phyloP scores from a whole-genome alignment of 257 asterid species.

The Solanum tacnaense region DNA sequence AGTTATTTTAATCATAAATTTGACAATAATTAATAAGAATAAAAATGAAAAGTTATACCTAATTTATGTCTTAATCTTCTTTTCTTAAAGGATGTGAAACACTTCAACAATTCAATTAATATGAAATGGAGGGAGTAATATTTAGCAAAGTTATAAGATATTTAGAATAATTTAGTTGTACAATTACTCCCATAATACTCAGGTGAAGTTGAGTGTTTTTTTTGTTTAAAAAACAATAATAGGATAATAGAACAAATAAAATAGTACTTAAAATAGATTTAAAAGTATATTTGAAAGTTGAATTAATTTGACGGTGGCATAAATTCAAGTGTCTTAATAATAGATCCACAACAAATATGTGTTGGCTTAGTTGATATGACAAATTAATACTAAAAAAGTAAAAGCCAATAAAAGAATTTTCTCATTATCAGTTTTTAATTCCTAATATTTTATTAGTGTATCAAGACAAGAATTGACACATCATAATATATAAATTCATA shows the following conservation, averaged over 20 bases:
- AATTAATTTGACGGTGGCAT: background rate
- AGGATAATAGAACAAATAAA: background rate
- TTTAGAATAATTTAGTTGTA: background rate
- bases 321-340: background rate
- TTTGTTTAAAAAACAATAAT: background rate
- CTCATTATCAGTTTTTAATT: background rate
- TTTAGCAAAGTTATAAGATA: background rate
- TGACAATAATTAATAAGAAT: no score
- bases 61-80: no score
- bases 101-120: no score
- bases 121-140: background rate
- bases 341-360: background rate
- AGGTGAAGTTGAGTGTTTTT: background rate
- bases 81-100: no score
- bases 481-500: background rate
- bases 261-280: background rate
- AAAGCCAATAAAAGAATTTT: background rate
- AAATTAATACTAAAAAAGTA: background rate
- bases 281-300: background rate
- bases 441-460: background rate
- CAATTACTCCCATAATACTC: background rate
- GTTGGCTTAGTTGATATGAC: background rate
- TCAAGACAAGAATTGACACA: background rate
- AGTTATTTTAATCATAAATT: no score
- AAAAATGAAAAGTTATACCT: no score